Evolutionary conservation across 1,284 basidiomycete species (phyloP).

Genomic region (Fomitopsis schrenkii): DNA sequence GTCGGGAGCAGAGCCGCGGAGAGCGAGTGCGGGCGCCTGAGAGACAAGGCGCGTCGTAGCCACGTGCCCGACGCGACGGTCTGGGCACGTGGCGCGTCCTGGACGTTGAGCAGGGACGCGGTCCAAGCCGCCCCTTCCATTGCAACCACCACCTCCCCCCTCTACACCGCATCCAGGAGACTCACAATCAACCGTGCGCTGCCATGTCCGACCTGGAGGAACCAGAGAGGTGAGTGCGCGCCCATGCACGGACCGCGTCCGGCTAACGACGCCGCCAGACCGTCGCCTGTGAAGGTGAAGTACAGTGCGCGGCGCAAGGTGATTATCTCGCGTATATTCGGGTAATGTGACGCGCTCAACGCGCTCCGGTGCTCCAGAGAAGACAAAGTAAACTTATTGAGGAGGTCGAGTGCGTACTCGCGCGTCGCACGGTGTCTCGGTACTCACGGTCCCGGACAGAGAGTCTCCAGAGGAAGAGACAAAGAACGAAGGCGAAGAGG

Average conservation of each 20-base stretch:
- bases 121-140: not conserved
- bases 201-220: slow-evolving; percentile 10
- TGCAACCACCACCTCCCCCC: not conserved
- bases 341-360: not conserved
- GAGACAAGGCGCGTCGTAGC: not conserved
- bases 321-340: not conserved
- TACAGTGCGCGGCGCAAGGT: slow-evolving; percentile 42
- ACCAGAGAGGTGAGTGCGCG: slow-evolving; percentile 12
- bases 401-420: slow-evolving; percentile 8
- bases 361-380: not conserved
- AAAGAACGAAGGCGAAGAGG: not conserved
- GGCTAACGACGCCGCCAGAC: slow-evolving; percentile 12
- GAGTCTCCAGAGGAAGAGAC: slow-evolving; percentile 6
- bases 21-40: not conserved
- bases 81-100: not conserved
- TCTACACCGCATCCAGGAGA: not conserved
- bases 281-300: slow-evolving; percentile 31
- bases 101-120: not conserved
- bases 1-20: not conserved
- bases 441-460: slow-evolving; percentile 4
- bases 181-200: not conserved
- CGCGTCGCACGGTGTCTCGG: slow-evolving; percentile 6
- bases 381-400: not conserved
- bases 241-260: not conserved
- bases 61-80: not conserved